These are phyloP conservation scores for Trametes gibbosa DNA, from an alignment of 768 basidiomycete genomes.

Conservation along the genomic window DNA sequence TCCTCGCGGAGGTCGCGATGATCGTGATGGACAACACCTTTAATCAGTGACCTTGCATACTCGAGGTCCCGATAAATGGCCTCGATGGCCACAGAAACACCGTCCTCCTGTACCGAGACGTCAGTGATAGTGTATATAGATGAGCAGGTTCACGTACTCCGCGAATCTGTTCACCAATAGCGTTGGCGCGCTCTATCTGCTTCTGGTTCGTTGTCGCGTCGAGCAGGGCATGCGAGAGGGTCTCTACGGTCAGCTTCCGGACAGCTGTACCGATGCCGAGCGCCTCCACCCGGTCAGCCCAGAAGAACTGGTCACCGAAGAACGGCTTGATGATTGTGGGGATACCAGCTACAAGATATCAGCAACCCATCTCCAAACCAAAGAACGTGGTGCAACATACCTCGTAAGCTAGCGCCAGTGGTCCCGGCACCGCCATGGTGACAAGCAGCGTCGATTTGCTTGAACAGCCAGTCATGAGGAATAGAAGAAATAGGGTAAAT, in stretches of 20 bases:
- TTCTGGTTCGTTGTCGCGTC: slow-evolving; percentile 84
- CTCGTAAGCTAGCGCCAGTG: slow-evolving; percentile 90
- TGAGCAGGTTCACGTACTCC: slow-evolving; percentile 44
- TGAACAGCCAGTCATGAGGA: slow-evolving; percentile 96
- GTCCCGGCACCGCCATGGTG: slow-evolving; percentile 98
- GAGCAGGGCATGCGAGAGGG: slow-evolving; percentile 72
- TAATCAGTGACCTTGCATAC: slow-evolving; percentile 86
- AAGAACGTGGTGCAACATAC: slow-evolving; percentile 39
- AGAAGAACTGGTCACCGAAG: slow-evolving; percentile 98
- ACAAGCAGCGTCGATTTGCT: slow-evolving; percentile 91
- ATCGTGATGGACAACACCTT: slow-evolving; percentile 38
- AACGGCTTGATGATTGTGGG: slow-evolving; percentile 97
- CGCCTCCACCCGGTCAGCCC: slow-evolving; percentile 97
- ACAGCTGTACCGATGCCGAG: slow-evolving; percentile 88
- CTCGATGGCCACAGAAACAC: slow-evolving; percentile 91
- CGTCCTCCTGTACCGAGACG: slow-evolving; percentile 69
- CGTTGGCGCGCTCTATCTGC: slow-evolving; percentile 82
- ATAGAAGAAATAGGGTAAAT: slow-evolving; percentile 85
- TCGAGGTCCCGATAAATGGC: slow-evolving; percentile 95
- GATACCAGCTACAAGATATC: slow-evolving; percentile 61
- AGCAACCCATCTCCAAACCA: neutral
- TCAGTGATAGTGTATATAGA: neutral
- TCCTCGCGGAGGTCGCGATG: slow-evolving; percentile 19
- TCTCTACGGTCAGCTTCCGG: slow-evolving; percentile 80
- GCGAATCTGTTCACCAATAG: slow-evolving; percentile 85